Percentiles rank a stretch among this genome's conserved stretches.
phyloP scores from a whole-genome alignment of 257 asterid genomes.

The Solanum chiquidenum region DNA sequence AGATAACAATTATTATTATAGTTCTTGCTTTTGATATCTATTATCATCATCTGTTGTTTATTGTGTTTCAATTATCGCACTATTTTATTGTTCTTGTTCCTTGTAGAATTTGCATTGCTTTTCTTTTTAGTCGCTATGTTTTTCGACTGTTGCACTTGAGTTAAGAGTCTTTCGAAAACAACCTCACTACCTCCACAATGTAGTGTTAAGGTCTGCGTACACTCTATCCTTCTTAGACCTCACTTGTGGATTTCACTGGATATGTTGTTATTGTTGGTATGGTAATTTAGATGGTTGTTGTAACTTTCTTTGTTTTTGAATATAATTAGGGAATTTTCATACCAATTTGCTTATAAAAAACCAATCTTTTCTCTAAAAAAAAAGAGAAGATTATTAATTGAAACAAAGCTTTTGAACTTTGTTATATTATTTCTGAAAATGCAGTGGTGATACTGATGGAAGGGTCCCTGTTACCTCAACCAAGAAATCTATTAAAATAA shows the following conservation, averaged over 20 bases:
- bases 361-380: not conserved
- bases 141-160: not conserved
- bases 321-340: not conserved
- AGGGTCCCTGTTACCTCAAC: conserved; percentile 77
- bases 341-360: not conserved
- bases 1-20: no score
- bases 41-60: no score
- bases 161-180: not conserved
- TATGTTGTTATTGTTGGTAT: no score
- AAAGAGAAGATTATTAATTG: not conserved
- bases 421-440: not conserved
- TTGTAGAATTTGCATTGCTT: not conserved
- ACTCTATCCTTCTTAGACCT: not conserved
- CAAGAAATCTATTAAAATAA: conserved; percentile 27
- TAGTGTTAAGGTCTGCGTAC: no score
- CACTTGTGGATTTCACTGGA: not conserved
- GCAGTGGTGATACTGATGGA: conserved; percentile 79
- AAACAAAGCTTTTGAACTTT: not conserved
- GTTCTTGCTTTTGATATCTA: no score
- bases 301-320: not conserved
- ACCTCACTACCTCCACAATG: not conserved
- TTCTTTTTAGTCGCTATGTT: not conserved
- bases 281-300: not conserved
- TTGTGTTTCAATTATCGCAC: not conserved
- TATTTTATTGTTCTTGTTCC: no score